Percentiles rank a stretch among this genome's conserved stretches.
Conservation (phyloP, 441 rosid genomes). For the Populus hybrid region DNA sequence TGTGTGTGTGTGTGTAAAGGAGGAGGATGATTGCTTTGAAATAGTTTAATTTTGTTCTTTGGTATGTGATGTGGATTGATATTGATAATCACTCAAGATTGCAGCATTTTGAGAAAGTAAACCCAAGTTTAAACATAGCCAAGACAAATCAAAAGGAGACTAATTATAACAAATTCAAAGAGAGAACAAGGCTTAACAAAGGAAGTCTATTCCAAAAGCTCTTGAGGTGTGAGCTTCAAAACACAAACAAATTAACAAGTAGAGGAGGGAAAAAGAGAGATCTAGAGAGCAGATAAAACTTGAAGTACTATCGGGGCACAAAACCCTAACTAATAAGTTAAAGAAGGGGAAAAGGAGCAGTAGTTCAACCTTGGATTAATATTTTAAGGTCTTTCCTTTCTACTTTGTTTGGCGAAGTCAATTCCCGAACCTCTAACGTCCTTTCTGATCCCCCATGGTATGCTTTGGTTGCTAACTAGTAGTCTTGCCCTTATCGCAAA, state of each 20-base stretch:
- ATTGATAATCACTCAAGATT: background rate
- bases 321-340: conserved; percentile 21
- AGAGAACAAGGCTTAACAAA: conserved; percentile 31
- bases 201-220: conserved; percentile 10
- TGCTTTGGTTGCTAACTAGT: background rate
- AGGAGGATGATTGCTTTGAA: background rate
- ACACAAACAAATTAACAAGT: background rate
- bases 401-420: conserved; percentile 51
- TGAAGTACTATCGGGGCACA: background rate
- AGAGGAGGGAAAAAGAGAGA: conserved; percentile 11
- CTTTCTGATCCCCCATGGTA: conserved; percentile 10
- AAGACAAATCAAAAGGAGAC: conserved; percentile 32
- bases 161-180: conserved; percentile 24
- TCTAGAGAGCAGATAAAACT: too few relatives aligned
- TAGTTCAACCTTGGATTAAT: background rate
- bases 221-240: conserved; percentile 1
- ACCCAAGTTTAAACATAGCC: background rate
- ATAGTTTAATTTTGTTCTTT: too few relatives aligned
- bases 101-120: background rate
- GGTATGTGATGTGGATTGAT: background rate
- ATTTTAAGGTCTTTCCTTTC: background rate
- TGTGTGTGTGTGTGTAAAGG: too few relatives aligned
- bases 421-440: conserved; percentile 76
- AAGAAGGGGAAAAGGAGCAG: background rate
- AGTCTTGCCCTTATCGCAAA: conserved; percentile 6